phyloP scores from a whole-genome alignment of 495 filamentous ascomycete species.

The Aspergillus coremiiformis region DNA sequence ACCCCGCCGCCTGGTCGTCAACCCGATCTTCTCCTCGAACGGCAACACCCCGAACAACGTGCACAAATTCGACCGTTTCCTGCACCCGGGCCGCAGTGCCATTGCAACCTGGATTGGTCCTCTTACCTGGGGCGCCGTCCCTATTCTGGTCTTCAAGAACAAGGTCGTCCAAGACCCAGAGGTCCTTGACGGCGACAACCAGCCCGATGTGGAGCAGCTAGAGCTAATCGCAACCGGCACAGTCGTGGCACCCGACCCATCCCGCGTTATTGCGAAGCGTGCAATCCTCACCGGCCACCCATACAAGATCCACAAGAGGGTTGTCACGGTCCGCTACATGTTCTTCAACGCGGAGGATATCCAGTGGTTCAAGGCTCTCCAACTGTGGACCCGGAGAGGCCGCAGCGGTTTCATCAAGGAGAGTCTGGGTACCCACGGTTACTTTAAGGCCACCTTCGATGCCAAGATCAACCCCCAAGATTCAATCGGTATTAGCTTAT shows the following conservation, averaged over 20 bases:
- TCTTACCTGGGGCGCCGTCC: slow-evolving; percentile 85
- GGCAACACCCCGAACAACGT: slow-evolving; percentile 90
- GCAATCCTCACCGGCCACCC: slow-evolving; percentile 93
- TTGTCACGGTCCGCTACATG: slow-evolving; percentile 97
- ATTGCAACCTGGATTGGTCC: slow-evolving; percentile 87
- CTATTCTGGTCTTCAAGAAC: slow-evolving; percentile 75
- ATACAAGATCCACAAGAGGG: slow-evolving; percentile 94
- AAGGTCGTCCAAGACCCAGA: slow-evolving; percentile 36
- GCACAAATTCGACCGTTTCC: slow-evolving; percentile 90
- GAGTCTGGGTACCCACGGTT: slow-evolving; percentile 89
- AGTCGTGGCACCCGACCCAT: slow-evolving; percentile 66
- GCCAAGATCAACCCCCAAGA: slow-evolving; percentile 91
- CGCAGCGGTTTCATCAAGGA: slow-evolving; percentile 88
- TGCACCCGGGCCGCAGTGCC: slow-evolving; percentile 86
- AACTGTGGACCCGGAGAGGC: slow-evolving; percentile 87
- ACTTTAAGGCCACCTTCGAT: slow-evolving; percentile 98
- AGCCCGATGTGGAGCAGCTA: slow-evolving; percentile 37
- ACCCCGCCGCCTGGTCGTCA: slow-evolving; percentile 74
- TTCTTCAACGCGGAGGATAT: slow-evolving; percentile 97
- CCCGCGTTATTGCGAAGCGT: slow-evolving; percentile 84
- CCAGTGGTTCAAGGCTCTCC: slow-evolving; percentile 91
- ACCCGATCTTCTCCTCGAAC: slow-evolving; percentile 77
- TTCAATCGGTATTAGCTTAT: slow-evolving; percentile 82
- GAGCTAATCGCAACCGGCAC: slow-evolving; percentile 80
- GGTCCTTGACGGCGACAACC: slow-evolving; percentile 31